Evolutionary conservation across 768 basidiomycete species (phyloP).

Genomic region (Tephrocybe sp.): DNA sequence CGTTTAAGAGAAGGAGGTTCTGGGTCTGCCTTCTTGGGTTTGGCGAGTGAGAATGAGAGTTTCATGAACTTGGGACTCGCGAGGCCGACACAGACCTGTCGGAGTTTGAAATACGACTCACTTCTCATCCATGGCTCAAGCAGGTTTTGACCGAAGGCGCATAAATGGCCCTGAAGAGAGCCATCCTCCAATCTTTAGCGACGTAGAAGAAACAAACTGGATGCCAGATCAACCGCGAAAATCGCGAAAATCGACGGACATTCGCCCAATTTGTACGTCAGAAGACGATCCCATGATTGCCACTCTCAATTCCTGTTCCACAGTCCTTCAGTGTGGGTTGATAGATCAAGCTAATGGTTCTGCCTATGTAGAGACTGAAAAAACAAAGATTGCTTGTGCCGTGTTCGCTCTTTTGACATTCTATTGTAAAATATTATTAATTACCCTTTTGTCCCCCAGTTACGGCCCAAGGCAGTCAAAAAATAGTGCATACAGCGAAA

Average conservation of each 20-base stretch:
- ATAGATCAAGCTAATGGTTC: slow-evolving; percentile 95
- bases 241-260: slow-evolving; percentile 55
- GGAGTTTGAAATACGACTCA: slow-evolving; percentile 29
- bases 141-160: slow-evolving; percentile 77
- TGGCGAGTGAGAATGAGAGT: slow-evolving; percentile 83
- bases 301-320: slow-evolving; percentile 8
- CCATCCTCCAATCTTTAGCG: slow-evolving; percentile 57
- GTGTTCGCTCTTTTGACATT: slow-evolving; percentile 59
- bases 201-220: slow-evolving; percentile 22
- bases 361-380: slow-evolving; percentile 91
- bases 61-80: slow-evolving; percentile 55
- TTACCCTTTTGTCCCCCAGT: slow-evolving; percentile 30
- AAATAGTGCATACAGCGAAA: slow-evolving; percentile 78
- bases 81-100: slow-evolving; percentile 11
- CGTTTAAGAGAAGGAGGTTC: slow-evolving; percentile 45
- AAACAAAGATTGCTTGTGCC: slow-evolving; percentile 92
- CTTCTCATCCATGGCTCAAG: slow-evolving; percentile 41
- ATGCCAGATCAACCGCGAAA: slow-evolving; percentile 38
- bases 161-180: slow-evolving; percentile 91
- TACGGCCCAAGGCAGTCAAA: slow-evolving; percentile 87
- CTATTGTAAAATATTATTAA: slow-evolving; percentile 7
- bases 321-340: slow-evolving; percentile 87
- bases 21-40: slow-evolving; percentile 50
- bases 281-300: slow-evolving; percentile 1
- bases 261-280: slow-evolving; percentile 81